phyloP scores from a whole-genome alignment of 1,139 yeast genomes.

The Protomyces arabidopsidicola region DNA sequence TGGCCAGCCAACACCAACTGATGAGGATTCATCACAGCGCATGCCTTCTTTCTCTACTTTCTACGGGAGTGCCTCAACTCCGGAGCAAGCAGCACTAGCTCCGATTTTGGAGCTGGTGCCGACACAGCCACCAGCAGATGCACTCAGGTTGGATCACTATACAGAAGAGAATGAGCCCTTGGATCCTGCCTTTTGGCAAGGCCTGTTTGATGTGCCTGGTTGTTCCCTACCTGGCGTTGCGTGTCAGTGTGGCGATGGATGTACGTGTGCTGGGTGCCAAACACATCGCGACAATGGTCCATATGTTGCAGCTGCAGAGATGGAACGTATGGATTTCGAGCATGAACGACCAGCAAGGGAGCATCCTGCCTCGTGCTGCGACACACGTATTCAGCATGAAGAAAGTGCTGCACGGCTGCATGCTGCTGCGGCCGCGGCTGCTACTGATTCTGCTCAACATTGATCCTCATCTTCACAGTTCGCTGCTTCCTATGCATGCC shows the following conservation, averaged over 20 bases:
- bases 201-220: slow-evolving; percentile 22
- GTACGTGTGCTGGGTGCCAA: slow-evolving; percentile 19
- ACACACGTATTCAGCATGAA: slow-evolving; percentile 10
- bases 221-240: slow-evolving; percentile 19
- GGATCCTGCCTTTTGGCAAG: slow-evolving; percentile 16
- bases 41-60: slow-evolving; percentile 10
- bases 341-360: neutral
- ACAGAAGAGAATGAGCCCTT: neutral
- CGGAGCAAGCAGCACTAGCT: neutral
- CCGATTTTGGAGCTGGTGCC: neutral
- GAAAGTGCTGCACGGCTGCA: neutral
- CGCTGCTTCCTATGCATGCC: too few species aligned
- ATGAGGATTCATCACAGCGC: slow-evolving; percentile 1
- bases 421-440: neutral
- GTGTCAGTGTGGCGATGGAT: slow-evolving; percentile 21
- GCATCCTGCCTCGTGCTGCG: slow-evolving; percentile 24
- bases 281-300: slow-evolving; percentile 15
- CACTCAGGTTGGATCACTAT: slow-evolving; percentile 10
- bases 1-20: neutral
- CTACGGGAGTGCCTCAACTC: neutral
- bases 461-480: too few species aligned
- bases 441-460: neutral
- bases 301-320: slow-evolving; percentile 5
- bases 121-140: neutral
- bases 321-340: slow-evolving; percentile 20